These are phyloP conservation scores for Aspergillus chevalieri DNA, from an alignment of 2,329 filamentous ascomycete genomes.

Conservation along the genomic window DNA sequence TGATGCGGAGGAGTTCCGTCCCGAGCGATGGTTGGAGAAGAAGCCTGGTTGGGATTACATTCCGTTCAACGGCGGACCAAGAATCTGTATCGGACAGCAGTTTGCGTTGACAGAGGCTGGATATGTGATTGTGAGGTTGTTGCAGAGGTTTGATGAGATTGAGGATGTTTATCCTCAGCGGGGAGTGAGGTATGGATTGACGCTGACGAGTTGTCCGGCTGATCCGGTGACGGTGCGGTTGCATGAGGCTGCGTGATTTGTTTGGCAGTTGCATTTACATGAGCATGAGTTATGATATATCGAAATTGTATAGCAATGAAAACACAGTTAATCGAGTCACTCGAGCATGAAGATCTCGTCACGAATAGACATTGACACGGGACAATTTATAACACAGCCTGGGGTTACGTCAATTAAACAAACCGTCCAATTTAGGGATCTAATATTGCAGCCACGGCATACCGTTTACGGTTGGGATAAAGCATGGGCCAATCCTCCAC, in stretches of 20 bases:
- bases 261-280: neutral
- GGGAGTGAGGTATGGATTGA: constrained; percentile 16
- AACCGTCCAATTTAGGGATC: too few relatives aligned
- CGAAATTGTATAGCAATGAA: too few relatives aligned
- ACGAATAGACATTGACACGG: too few relatives aligned
- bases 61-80: constrained; percentile 68
- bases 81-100: constrained; percentile 73
- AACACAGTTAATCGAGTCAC: too few relatives aligned
- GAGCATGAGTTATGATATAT: neutral
- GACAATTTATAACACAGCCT: too few relatives aligned
- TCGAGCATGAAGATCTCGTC: too few relatives aligned
- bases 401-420: too few relatives aligned
- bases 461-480: too few relatives aligned
- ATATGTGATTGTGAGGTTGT: constrained; percentile 65
- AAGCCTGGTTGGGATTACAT: constrained; percentile 62
- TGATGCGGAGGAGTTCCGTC: constrained; percentile 51
- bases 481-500: too few relatives aligned
- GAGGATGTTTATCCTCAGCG: constrained; percentile 30
- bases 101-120: constrained; percentile 66
- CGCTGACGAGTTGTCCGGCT: constrained; percentile 21
- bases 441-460: too few relatives aligned
- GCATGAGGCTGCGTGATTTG: constrained; percentile 16
- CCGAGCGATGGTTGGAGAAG: constrained; percentile 66
- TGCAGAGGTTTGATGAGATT: constrained; percentile 64
- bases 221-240: constrained; percentile 27